A percentile compares a stretch with the other conserved stretches of the same genome.
phyloP scores from a whole-genome alignment of 495 filamentous ascomycete species.

The Usnea hakonensis region DNA sequence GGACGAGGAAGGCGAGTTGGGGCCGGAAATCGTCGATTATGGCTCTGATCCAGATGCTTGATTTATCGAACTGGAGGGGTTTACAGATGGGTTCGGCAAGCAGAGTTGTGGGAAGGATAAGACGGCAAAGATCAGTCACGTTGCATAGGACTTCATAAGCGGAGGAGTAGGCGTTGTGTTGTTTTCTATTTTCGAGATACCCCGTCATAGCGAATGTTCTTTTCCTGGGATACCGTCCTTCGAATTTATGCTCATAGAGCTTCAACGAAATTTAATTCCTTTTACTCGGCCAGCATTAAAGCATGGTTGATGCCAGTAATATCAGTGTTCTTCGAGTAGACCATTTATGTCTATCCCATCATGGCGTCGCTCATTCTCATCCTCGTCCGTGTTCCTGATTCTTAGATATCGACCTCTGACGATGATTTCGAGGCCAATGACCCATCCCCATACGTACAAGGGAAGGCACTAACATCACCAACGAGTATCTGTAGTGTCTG shows the following conservation, averaged over 20 bases:
- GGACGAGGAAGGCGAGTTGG: constrained; percentile 17
- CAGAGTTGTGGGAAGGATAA: not conserved
- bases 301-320: not conserved
- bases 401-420: not conserved
- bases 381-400: too few species aligned
- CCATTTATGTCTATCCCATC: not conserved
- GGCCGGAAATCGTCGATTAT: constrained; percentile 9
- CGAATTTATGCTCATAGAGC: not conserved
- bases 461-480: not conserved
- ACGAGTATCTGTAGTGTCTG: not conserved
- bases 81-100: not conserved
- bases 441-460: not conserved
- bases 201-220: not conserved
- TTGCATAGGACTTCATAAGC: not conserved
- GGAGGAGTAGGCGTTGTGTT: not conserved
- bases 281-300: not conserved
- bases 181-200: not conserved
- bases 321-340: not conserved
- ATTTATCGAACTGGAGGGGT: not conserved
- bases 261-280: not conserved
- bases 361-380: not conserved
- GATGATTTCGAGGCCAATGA: not conserved
- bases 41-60: constrained; percentile 17
- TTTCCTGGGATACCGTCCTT: too few species aligned
- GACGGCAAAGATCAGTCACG: not conserved